These are phyloP conservation scores for Chenopodium suecicum DNA, from an alignment of 148 eudicot species.

Conservation along the genomic window DNA sequence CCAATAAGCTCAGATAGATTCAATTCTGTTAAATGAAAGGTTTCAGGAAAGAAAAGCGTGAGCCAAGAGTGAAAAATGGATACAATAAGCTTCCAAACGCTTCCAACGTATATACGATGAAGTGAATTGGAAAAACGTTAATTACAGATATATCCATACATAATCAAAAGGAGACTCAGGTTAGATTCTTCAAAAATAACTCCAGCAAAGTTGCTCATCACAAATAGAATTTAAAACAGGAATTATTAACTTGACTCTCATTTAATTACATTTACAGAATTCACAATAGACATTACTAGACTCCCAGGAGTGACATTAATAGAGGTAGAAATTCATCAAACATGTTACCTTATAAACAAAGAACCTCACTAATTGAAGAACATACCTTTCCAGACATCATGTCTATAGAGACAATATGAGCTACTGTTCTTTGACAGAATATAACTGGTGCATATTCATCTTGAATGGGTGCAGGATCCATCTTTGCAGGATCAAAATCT, in stretches of 20 bases:
- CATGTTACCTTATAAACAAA: neutral
- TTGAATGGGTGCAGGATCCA: slow-evolving; percentile 75
- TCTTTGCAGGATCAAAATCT: slow-evolving; percentile 60
- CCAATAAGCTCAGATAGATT: neutral
- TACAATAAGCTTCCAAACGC: neutral
- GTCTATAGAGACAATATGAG: slow-evolving; percentile 87
- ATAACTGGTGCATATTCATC: slow-evolving; percentile 98
- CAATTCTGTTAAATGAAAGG: neutral
- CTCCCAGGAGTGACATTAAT: neutral
- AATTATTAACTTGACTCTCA: neutral
- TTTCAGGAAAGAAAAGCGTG: neutral
- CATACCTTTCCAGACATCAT: slow-evolving; percentile 98
- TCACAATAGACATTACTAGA: neutral
- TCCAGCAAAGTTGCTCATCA: neutral
- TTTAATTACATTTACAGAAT: neutral
- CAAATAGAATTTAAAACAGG: neutral
- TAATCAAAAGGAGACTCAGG: neutral
- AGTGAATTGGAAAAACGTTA: neutral
- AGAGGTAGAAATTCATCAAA: neutral
- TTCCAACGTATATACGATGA: neutral
- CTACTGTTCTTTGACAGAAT: slow-evolving; percentile 81
- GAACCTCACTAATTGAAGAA: neutral
- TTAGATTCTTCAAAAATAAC: neutral
- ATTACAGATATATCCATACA: too few relatives aligned
- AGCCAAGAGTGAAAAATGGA: neutral